A percentile compares a stretch with the other conserved stretches of the same genome.
Evolutionary conservation across 306 rosid species (phyloP).

Genomic region (Quercus cerris): DNA sequence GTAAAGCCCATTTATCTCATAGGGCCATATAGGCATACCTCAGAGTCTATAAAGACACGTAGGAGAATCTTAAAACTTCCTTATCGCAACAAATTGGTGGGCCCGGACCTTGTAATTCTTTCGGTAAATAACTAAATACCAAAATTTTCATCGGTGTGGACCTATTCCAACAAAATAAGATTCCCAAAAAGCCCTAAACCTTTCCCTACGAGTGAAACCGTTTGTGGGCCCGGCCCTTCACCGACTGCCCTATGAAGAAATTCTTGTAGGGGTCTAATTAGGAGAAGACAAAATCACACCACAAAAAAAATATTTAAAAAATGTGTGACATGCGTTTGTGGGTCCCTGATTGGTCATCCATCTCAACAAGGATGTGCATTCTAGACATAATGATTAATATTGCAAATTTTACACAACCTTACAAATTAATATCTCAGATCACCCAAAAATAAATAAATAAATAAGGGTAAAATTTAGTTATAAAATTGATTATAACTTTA

Average conservation of each 20-base stretch:
- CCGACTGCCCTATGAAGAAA: neutral
- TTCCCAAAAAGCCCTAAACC: neutral
- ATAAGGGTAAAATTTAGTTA: accelerated
- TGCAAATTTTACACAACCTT: no score
- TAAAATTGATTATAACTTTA: no score
- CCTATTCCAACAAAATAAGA: neutral
- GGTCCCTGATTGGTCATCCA: no score
- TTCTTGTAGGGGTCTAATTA: neutral
- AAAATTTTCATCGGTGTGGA: slow-evolving; percentile 12
- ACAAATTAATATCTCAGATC: neutral
- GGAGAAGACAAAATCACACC: neutral
- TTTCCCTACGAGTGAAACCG: neutral
- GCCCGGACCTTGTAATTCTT: slow-evolving; percentile 6
- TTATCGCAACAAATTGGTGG: neutral
- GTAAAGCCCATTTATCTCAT: neutral
- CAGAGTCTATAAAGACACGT: neutral
- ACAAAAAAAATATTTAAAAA: no score
- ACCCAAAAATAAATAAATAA: neutral
- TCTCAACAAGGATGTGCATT: no score
- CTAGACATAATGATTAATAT: no score
- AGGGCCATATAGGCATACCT: neutral
- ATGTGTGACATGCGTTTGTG: no score
- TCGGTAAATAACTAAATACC: slow-evolving; percentile 12
- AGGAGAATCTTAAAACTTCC: slow-evolving; percentile 5
- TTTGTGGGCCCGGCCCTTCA: neutral